phyloP scores from a whole-genome alignment of 163 green algal genomes.

The Picocystis sp. region DNA sequence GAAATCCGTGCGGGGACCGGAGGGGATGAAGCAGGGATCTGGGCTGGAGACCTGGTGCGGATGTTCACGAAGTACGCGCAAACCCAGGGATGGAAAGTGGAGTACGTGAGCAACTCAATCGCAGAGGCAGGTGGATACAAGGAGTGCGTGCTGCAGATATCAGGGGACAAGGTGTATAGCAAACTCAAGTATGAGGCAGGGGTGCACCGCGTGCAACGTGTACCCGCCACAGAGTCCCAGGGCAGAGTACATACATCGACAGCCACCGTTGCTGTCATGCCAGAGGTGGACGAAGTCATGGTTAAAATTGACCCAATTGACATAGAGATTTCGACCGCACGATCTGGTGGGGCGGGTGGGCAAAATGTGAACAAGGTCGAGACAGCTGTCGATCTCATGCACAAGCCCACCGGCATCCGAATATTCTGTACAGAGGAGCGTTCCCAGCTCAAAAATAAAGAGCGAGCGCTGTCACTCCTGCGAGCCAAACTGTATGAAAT shows the following conservation, averaged over 20 bases:
- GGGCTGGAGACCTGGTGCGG: slow-evolving; percentile 77
- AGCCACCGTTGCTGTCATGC: slow-evolving; percentile 73
- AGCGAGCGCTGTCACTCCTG: slow-evolving; percentile 74
- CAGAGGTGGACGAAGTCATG: slow-evolving; percentile 68
- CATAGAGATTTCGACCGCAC: slow-evolving; percentile 43
- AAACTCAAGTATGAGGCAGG: slow-evolving; percentile 96
- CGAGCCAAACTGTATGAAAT: slow-evolving; percentile 77
- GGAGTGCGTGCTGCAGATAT: slow-evolving; percentile 39
- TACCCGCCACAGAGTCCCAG: slow-evolving; percentile 63
- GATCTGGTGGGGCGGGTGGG: slow-evolving; percentile 22
- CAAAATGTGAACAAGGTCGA: slow-evolving; percentile 40
- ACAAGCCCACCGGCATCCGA: slow-evolving; percentile 89
- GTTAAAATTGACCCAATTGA: slow-evolving; percentile 52
- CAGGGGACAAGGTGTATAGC: slow-evolving; percentile 69
- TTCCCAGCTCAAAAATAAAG: slow-evolving; percentile 88
- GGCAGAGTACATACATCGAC: slow-evolving; percentile 79
- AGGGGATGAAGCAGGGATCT: slow-evolving; percentile 90
- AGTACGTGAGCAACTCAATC: slow-evolving; percentile 36
- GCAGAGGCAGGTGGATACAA: slow-evolving; percentile 70
- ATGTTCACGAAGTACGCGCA: slow-evolving; percentile 77
- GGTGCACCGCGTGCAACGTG: slow-evolving; percentile 92
- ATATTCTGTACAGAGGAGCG: slow-evolving; percentile 93
- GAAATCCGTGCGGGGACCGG: slow-evolving; percentile 80
- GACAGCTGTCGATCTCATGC: slow-evolving; percentile 83
- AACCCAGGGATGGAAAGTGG: slow-evolving; percentile 58